Base-by-base conservation (phyloP, 768 basidiomycete genomes). In the Inosperma sp. region DNA sequence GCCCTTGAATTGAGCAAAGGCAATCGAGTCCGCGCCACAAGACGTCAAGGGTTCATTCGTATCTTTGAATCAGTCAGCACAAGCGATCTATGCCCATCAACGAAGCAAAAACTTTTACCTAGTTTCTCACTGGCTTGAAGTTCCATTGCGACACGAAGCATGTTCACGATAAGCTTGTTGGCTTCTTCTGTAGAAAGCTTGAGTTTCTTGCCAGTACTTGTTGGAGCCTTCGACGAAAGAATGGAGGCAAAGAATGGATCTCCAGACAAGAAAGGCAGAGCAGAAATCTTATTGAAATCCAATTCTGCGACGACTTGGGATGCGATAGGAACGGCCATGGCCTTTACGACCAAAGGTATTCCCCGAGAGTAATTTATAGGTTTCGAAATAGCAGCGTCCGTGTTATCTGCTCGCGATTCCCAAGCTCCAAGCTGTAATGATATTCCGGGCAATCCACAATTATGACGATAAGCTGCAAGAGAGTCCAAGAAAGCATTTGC, bases 1-100 rank as follows among this genome's bases (percentile, higher is more conserved):
- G n/a, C 60, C 61, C 16, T 65, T 64, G 48, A 69, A 61, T 50
- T 70, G 68, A 4, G 64, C 65, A 49, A 69, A 70, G 2, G 65
- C 61, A 44, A 70, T 70, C 0, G 68, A 70, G 48, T 69, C 69
- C 8, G 65, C 60, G 5, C 68, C 68, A 16, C 60, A 63, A 4
- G 64, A 57, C 4, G 61, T 64, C 25, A 70, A 55, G 19, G 65
- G 57, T 13, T 65, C 62, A 13, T 56, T 54, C 12, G 59, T 46
- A 37, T 70, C 69, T 69, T n/a, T n/a, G n/a, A n/a, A n/a, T n/a
- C n/a, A n/a, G n/a, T n/a, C n/a, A n/a, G n/a, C n/a, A n/a, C n/a
- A n/a, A n/a, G n/a, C n/a, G n/a, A n/a, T n/a, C n/a, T 50, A 7
- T n/a, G 13, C 16, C 22, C 26, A 12, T 16, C n/a, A n/a, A 21